Conservation (phyloP, 2,329 filamentous ascomycete species). For the Verticillium klebahnii region DNA sequence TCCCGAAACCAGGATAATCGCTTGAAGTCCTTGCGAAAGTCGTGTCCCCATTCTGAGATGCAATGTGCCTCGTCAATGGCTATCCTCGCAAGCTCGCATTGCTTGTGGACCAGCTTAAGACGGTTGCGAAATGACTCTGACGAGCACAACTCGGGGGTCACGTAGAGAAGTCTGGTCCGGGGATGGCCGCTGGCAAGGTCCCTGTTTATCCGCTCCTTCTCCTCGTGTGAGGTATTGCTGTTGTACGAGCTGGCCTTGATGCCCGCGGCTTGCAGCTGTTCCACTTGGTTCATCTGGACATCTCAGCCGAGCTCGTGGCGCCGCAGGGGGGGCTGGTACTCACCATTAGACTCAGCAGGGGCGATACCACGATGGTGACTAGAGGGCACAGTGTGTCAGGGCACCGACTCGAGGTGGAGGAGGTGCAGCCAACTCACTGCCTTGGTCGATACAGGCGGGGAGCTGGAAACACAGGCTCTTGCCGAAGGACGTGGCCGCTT, state of each 20-base stretch:
- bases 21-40: slow-evolving; percentile 92
- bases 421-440: slow-evolving; percentile 53
- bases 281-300: slow-evolving; percentile 81
- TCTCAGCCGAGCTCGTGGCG: slow-evolving; percentile 4
- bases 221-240: slow-evolving; percentile 64
- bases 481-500: slow-evolving; percentile 86
- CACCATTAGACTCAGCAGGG: slow-evolving; percentile 84
- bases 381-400: background rate
- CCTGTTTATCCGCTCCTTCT: slow-evolving; percentile 65
- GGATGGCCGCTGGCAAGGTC: slow-evolving; percentile 89
- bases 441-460: slow-evolving; percentile 80
- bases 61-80: slow-evolving; percentile 95
- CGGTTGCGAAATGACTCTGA: slow-evolving; percentile 71
- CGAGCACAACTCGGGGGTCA: slow-evolving; percentile 86
- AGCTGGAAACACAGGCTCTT: slow-evolving; percentile 93
- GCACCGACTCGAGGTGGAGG: background rate
- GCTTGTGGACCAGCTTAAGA: slow-evolving; percentile 68
- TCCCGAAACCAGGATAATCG: slow-evolving; percentile 80
- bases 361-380: slow-evolving; percentile 90
- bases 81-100: slow-evolving; percentile 80
- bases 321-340: background rate
- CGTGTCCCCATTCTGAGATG: slow-evolving; percentile 97
- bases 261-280: slow-evolving; percentile 66
- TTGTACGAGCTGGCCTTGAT: slow-evolving; percentile 85
- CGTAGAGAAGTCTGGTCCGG: slow-evolving; percentile 77